Base-by-base conservation (phyloP, 345 rosid species). In the Eucalyptus tenuipes region DNA sequence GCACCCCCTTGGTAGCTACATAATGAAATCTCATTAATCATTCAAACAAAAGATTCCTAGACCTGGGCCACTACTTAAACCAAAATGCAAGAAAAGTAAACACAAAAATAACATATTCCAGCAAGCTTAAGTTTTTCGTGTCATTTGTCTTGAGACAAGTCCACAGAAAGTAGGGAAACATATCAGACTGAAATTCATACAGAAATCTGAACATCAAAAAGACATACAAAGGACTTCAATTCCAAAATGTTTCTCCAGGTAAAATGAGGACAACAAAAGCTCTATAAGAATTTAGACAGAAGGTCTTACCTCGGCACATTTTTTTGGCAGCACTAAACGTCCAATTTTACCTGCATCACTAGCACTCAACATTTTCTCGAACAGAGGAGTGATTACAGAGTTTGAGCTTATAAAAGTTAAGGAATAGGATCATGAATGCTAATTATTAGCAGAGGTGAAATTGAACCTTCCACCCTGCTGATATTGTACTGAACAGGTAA, bases 341-440 rank as follows among this genome's bases (percentile, higher is more conserved):
- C 99, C 99, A 89, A 94, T 92, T 91, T 94, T 93, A 79, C 99
- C 99, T 49, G 99, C 95, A 95, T 98, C 99, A 90, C 97, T 98
- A 85, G 95, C 98, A 94, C 99, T 98, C 92, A 98, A 92, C 94
- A 94, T 95, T 94, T 98, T 98, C 95, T 98, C 99, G 82, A 98
- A 98, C 90, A 98, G 92, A 89, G 97, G 98, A 90, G 95, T 96
- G 87, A 95, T 96, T 59, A 93, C 91, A 87, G 96, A 93, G 92
- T 96, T 94, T 86, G 99, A 92, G 90, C 99, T 98, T 92, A 25
- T 55, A 92, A 47, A 90, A 50, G 95, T 96, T 92, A 98, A 98
- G 99, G 95, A 44, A 59, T 59, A 55, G 86, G 50, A 86, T 86
- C 18, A 10, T 29, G 24, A 49, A 71, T 25, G 31, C 37, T 27